These are phyloP conservation scores for Orbilia quercus DNA, from an alignment of 2,329 filamentous ascomycete genomes.

Conservation along the genomic window DNA sequence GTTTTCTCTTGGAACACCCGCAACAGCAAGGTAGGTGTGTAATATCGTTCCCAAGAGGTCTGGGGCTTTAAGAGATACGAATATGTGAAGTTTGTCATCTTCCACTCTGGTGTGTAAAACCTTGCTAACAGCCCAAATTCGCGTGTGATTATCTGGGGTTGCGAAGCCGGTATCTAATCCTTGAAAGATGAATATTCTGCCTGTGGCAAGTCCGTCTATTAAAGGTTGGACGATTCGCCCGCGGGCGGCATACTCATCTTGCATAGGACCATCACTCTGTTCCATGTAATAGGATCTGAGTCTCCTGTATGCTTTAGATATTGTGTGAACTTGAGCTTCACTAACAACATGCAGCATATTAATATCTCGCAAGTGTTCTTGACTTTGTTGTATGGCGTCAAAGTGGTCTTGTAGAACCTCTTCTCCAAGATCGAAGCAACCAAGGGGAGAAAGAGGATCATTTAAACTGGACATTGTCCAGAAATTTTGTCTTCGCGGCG, in stretches of 20 bases:
- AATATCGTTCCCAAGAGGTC: constrained; percentile 64
- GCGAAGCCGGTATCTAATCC: constrained; percentile 64
- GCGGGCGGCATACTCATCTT: constrained; percentile 60
- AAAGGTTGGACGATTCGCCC: constrained; percentile 61
- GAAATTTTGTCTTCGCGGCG: constrained; percentile 39
- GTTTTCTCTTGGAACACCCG: constrained; percentile 63
- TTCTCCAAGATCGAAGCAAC: constrained; percentile 66
- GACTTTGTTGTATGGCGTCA: constrained; percentile 65
- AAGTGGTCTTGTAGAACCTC: constrained; percentile 64
- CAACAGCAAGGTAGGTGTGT: constrained; percentile 65
- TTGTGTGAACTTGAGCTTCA: constrained; percentile 61
- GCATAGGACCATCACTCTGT: constrained; percentile 35
- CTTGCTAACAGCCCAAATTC: constrained; percentile 65
- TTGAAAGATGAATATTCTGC: constrained; percentile 61
- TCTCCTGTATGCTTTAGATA: constrained; percentile 61
- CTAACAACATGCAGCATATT: constrained; percentile 62
- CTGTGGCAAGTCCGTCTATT: constrained; percentile 58
- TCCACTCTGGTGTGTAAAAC: constrained; percentile 46
- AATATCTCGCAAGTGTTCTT: constrained; percentile 63
- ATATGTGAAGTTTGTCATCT: constrained; percentile 62
- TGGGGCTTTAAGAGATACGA: constrained; percentile 65
- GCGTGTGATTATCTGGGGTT: constrained; percentile 61
- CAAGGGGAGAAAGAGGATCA: constrained; percentile 60
- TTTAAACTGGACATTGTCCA: constrained; percentile 50
- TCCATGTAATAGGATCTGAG: constrained; percentile 58